A percentile compares a stretch with the other conserved stretches of the same genome.
phyloP scores from a whole-genome alignment of 805 yeast genomes.

The Hanseniaspora vineae region DNA sequence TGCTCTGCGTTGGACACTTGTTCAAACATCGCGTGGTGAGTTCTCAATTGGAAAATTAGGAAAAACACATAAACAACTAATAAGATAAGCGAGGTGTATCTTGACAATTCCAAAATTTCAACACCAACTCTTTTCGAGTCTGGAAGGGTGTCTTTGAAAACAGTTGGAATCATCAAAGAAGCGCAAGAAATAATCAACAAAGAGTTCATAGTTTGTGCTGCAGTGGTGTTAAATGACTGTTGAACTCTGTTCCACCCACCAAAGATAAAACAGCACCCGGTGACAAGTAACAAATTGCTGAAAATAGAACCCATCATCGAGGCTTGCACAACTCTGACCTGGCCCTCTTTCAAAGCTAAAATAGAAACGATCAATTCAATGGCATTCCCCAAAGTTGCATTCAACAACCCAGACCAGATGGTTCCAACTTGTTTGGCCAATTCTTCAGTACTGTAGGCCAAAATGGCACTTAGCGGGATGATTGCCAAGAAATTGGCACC shows the following conservation, averaged over 20 bases:
- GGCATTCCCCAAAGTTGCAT: constrained; percentile 97
- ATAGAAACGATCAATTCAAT: constrained; percentile 91
- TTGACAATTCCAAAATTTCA: constrained; percentile 57
- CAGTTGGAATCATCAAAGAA: constrained; percentile 87
- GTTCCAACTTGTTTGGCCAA: constrained; percentile 79
- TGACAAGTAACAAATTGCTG: constrained; percentile 74
- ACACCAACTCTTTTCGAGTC: constrained; percentile 23
- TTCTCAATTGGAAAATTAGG: constrained; percentile 75
- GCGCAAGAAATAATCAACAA: constrained; percentile 83
- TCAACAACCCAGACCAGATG: constrained; percentile 84
- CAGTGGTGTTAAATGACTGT: constrained; percentile 88
- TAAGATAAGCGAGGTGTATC: constrained; percentile 76
- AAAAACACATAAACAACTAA: constrained; percentile 67
- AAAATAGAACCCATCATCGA: constrained; percentile 92
- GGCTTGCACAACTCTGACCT: constrained; percentile 90
- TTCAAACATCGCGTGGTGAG: constrained; percentile 72
- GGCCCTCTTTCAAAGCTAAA: constrained; percentile 76
- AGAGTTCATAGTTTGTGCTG: constrained; percentile 96
- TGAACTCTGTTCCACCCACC: constrained; percentile 83
- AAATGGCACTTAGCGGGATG: constrained; percentile 79
- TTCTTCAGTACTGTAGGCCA: constrained; percentile 91
- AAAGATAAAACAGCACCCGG: constrained; percentile 90
- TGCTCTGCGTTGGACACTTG: constrained; percentile 23
- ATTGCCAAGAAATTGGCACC: constrained; percentile 76
- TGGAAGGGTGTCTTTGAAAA: constrained; percentile 75